These are phyloP conservation scores for Termitomyces bulborhizus DNA, from an alignment of 768 basidiomycete genomes.

Conservation along the genomic window DNA sequence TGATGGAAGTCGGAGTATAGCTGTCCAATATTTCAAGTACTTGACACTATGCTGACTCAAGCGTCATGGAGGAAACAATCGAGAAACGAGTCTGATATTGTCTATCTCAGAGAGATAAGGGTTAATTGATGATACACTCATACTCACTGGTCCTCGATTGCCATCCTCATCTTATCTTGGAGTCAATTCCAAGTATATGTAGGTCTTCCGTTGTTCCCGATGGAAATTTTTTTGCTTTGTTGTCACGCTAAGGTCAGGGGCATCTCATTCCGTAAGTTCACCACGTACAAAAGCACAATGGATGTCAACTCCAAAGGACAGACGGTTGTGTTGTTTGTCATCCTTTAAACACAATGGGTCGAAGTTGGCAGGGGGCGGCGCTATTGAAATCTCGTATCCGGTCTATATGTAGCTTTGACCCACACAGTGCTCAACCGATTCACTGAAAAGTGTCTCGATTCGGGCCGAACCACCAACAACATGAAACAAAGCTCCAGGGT, in stretches of 20 bases:
- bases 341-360: too few relatives aligned
- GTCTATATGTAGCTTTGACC: background rate
- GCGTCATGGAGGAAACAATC: background rate
- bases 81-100: background rate
- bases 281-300: background rate
- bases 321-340: background rate
- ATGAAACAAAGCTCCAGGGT: background rate
- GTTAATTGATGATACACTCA: background rate
- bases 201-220: background rate
- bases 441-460: too few relatives aligned
- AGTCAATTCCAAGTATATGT: background rate
- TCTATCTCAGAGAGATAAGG: background rate
- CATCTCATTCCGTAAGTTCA: background rate
- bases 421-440: background rate
- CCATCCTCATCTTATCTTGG: background rate
- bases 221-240: background rate
- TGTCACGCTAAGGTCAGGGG: background rate
- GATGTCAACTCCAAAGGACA: background rate
- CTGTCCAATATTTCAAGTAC: background rate
- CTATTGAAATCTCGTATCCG: background rate
- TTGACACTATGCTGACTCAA: background rate
- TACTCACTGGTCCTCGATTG: background rate
- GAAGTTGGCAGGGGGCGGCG: background rate
- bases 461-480: too few relatives aligned
- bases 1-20: background rate